Base-by-base conservation (phyloP, 495 filamentous ascomycete species). In the Penicillium pulvis region DNA sequence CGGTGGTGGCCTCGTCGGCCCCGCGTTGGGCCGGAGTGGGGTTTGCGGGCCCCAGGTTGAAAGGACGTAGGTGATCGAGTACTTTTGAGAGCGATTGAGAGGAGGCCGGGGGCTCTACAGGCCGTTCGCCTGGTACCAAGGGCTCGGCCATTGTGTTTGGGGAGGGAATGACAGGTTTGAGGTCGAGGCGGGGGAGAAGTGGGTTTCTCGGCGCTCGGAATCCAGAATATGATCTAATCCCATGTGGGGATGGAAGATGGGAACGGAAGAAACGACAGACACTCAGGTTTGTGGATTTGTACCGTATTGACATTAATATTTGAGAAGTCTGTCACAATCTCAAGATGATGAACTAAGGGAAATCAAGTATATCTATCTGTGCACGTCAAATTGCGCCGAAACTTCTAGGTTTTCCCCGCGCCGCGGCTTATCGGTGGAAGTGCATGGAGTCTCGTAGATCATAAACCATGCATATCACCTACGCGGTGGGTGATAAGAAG, bases 161-260 rank as follows among this genome's bases (percentile, higher is more conserved):
- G 53, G 28, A 36, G 23, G 26, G 45, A 19, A 53, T 56, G 54
- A 35, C 33, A 52, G 48, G 44, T 39, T 53, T 31, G 65, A 65
- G 53, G 49, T 56, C 54, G 39, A 58, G 54, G 66, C 47, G 56
- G 58, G 64, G 61, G 51, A 47, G 57, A 58, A 50, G 51, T 41
- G 53, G 53, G 62, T 57, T 59, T 57, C 54, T 64, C 63, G 66
- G 58, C 51, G n/a, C 39, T 56, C 57, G 56, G 55, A 57, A 45
- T 53, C 48, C 50, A 59, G 58, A 61, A 53, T 12, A 57, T 58
- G 51, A 60, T 51, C 59, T 59, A 70, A 58, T 70, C 55, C 57
- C 52, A 63, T 62, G 58, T 58, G 54, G 58, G 59, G 56, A 36
- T 45, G 59, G 42, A 6, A 20, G 19, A 46, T 31, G 41, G 39